Conservation (phyloP, 345 rosid genomes). For the Mallotus nudiflorus region DNA sequence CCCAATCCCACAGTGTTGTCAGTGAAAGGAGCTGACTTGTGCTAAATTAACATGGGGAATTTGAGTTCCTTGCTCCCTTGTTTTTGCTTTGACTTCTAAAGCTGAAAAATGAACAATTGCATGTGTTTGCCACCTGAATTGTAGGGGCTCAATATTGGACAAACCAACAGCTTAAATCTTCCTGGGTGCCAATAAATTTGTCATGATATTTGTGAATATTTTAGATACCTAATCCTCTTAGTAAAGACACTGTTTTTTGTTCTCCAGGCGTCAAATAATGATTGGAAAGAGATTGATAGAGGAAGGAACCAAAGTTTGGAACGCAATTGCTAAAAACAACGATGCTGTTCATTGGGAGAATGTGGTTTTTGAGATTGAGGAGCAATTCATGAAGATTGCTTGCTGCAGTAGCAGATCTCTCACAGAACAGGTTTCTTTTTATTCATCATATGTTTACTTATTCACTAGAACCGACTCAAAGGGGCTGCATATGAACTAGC, state of each 20-base stretch:
- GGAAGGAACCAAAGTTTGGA: constrained; percentile 90
- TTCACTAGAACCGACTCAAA: neutral
- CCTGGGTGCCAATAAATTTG: constrained; percentile 1
- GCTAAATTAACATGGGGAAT: constrained; percentile 1
- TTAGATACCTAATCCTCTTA: neutral
- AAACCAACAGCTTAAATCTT: neutral
- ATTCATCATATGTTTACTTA: neutral
- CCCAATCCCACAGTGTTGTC: too few species aligned
- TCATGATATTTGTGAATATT: constrained; percentile 1
- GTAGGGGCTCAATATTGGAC: too few species aligned
- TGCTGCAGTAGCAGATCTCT: constrained; percentile 75
- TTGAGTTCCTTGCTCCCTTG: neutral
- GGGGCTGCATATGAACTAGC: neutral
- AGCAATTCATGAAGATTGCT: constrained; percentile 80
- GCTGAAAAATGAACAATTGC: too few species aligned
- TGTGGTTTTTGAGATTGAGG: constrained; percentile 69
- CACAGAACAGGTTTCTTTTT: constrained; percentile 58
- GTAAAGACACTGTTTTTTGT: neutral
- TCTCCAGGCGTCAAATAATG: constrained; percentile 66
- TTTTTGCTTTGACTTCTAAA: constrained; percentile 1
- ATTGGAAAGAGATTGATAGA: constrained; percentile 77
- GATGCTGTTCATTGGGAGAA: constrained; percentile 72
- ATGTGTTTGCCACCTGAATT: too few species aligned
- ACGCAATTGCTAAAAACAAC: constrained; percentile 62
- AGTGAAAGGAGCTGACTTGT: neutral